Conservation (phyloP, 352 stramenopile genomes). For the Phytophthora pseudosyringae region DNA sequence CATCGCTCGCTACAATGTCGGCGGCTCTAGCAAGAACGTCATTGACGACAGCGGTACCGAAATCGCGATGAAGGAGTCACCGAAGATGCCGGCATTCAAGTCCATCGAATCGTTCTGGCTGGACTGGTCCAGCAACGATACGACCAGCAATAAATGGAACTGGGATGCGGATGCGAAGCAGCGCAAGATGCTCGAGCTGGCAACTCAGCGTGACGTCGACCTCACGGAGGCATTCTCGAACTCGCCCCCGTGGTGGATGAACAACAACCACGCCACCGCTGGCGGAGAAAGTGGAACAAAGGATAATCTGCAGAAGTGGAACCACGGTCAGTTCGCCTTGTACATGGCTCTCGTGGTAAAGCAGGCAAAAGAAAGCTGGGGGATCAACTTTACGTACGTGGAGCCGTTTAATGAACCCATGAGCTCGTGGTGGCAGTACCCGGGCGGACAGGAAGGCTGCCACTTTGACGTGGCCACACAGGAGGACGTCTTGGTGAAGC, state of each 20-base stretch:
- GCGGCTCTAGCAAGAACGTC: constrained; percentile 48
- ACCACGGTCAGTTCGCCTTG: constrained; percentile 50
- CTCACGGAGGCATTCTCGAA: constrained; percentile 64
- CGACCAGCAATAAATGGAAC: constrained; percentile 53
- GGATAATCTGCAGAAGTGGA: constrained; percentile 61
- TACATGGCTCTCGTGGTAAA: constrained; percentile 56
- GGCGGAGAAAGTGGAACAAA: constrained; percentile 43
- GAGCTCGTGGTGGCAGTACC: constrained; percentile 26
- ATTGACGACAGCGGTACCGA: constrained; percentile 48
- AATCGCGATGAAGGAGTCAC: constrained; percentile 51
- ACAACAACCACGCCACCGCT: constrained; percentile 54
- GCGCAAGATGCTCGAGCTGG: constrained; percentile 48
- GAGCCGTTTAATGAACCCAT: constrained; percentile 70
- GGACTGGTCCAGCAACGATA: constrained; percentile 54
- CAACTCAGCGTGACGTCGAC: constrained; percentile 45
- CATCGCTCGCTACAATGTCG: constrained; percentile 72
- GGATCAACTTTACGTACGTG: constrained; percentile 58
- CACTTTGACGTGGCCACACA: constrained; percentile 57
- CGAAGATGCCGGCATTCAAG: constrained; percentile 61
- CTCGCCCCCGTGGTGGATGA: constrained; percentile 75
- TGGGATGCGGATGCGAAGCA: constrained; percentile 53
- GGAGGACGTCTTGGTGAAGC: constrained; percentile 45
- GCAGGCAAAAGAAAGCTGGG: constrained; percentile 52
- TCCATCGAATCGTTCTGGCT: constrained; percentile 64
- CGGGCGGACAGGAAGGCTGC: constrained; percentile 50